Conservation (phyloP, 1,284 basidiomycete species). For the Trichosporon sp. region DNA sequence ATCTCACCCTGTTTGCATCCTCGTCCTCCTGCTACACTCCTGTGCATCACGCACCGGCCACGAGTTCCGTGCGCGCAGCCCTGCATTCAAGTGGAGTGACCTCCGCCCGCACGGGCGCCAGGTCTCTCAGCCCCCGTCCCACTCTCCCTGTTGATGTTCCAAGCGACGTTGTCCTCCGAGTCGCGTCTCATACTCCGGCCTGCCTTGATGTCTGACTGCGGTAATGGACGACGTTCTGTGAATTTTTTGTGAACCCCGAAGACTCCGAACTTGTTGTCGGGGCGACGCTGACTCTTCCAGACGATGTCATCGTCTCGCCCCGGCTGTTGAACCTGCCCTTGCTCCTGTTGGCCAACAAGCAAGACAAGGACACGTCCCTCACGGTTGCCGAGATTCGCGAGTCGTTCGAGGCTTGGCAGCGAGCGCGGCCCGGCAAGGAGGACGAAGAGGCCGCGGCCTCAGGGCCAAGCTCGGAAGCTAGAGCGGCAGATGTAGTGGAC, state of each 20-base stretch:
- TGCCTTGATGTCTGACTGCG: too few relatives aligned
- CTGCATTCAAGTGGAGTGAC: not conserved
- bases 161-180: not conserved
- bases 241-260: not conserved
- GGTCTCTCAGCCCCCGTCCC: too few relatives aligned
- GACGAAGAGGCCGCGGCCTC: not conserved
- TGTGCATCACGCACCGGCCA: not conserved
- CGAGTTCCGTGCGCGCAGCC: not conserved
- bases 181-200: too few relatives aligned
- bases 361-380: conserved; percentile 70
- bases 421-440: conserved; percentile 20
- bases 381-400: conserved; percentile 83
- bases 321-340: conserved; percentile 82
- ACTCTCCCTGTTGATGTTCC: not conserved
- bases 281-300: conserved; percentile 50
- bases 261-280: not conserved
- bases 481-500: conserved; percentile 1
- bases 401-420: conserved; percentile 76
- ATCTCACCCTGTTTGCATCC: not conserved
- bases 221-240: not conserved
- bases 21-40: not conserved
- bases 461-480: conserved; percentile 1
- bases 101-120: not conserved
- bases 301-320: conserved; percentile 74
- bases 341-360: conserved; percentile 86